Evolutionary conservation across 2,329 filamentous ascomycete genomes (phyloP), one percentile per base, ranked within the genome.

Genomic region (Aspergillus sp.): DNA sequence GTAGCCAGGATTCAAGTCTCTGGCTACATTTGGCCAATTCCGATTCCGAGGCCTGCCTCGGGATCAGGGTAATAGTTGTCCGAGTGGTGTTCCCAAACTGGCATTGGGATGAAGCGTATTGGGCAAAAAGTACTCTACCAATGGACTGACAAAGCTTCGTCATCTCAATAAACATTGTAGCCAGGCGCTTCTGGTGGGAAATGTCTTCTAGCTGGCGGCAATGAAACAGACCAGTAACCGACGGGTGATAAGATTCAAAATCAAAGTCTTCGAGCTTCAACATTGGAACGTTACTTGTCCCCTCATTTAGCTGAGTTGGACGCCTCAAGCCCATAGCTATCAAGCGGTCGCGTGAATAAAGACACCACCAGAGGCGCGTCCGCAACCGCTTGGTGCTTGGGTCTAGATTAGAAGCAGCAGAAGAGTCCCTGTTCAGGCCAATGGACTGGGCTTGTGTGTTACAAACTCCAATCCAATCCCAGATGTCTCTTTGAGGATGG

Each of bases 301-400:
- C 86, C 52, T 88, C 83, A 72, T 94, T 93, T 68, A 95, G 91
- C 50, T 88, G 78, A 2, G 87, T 91, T 2, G 88, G 89, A 35
- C 89, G 80, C 41, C 89, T 80, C 86, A 95, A 90, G 42, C 89
- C 89, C 34, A 95, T 76, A 1, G 89, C 89, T 49, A 94, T 86
- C 19, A 94, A 77, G 34, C 88, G 85, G 66, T 95, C 89, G 38
- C 88, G 83, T 81, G 94, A 93, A 61, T 91, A 94, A 52, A 88
- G 87, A 28, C 86, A 91, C 89, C 89, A 95, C 89, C 89, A 95
- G 51, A 95, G 87, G 35, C 88, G 78, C 66, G 89, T 90, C 79
- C 88, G 90, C 30, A 94, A 67, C 57, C 82, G 84, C 60, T 86
- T 82, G 57, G 82, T 82, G 41, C 76, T 74, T 1, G 69, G 67